phyloP scores from a whole-genome alignment of 83 land plant genomes.

The Picea mariana region DNA sequence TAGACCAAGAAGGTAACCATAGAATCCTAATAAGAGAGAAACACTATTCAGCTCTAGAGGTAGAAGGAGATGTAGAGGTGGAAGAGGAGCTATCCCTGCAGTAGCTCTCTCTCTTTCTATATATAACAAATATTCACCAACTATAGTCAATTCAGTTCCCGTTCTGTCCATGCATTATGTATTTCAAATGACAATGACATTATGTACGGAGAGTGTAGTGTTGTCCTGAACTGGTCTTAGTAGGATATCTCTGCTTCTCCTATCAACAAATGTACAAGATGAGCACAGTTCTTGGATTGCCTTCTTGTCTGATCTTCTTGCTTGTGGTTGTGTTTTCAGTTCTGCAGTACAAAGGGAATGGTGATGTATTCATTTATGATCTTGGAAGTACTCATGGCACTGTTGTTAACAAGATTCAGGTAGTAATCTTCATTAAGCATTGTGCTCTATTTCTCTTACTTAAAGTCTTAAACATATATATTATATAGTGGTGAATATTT shows the following conservation, averaged over 20 bases:
- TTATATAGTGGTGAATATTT: not conserved
- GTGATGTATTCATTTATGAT: conserved; percentile 85
- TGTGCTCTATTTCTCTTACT: conserved; percentile 4
- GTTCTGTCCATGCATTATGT: not conserved
- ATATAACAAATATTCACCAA: no score
- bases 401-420: conserved; percentile 89
- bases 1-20: no score
- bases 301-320: conserved; percentile 1
- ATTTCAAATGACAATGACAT: not conserved
- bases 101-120: no score
- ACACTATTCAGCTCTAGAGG: no score
- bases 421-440: conserved; percentile 17
- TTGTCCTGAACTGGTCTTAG: not conserved
- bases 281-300: not conserved
- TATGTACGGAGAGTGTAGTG: not conserved
- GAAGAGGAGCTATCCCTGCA: no score
- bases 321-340: conserved; percentile 43
- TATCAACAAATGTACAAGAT: not conserved
- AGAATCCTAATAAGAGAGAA: no score
- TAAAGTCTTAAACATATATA: not conserved
- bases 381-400: conserved; percentile 98
- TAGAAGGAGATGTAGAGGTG: no score
- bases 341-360: conserved; percentile 80
- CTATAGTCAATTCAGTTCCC: no score
- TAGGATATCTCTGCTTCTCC: not conserved